A percentile compares a stretch with the other conserved stretches of the same genome.
These are phyloP conservation scores for Candida stauntonica DNA, from an alignment of 805 yeast species.

Conservation along the genomic window DNA sequence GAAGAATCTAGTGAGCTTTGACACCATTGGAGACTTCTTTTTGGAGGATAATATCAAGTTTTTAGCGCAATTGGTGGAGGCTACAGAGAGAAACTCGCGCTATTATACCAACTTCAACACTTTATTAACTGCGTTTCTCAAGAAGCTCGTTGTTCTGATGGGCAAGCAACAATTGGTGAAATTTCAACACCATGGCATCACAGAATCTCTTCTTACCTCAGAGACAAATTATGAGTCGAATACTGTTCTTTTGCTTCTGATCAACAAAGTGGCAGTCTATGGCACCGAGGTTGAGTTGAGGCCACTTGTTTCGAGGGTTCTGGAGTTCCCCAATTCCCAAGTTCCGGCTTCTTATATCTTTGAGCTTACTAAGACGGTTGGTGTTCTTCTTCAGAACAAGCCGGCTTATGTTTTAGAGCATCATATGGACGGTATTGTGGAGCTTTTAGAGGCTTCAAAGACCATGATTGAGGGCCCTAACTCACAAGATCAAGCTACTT, in stretches of 20 bases:
- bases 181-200: conserved; percentile 7
- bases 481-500: no score
- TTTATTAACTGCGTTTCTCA: conserved; percentile 17
- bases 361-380: conserved; percentile 27
- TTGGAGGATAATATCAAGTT: conserved; percentile 3
- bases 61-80: conserved; percentile 18
- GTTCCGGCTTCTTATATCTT: conserved; percentile 21
- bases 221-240: conserved; percentile 16
- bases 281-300: conserved; percentile 6
- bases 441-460: no score
- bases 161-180: conserved; percentile 8
- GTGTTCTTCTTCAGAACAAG: conserved; percentile 19
- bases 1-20: conserved; percentile 16
- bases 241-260: conserved; percentile 9
- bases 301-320: conserved; percentile 9
- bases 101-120: conserved; percentile 23
- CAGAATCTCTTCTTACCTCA: conserved; percentile 6
- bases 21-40: conserved; percentile 16
- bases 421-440: no score
- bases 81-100: conserved; percentile 20
- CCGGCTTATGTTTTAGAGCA: no score
- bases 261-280: conserved; percentile 24
- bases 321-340: conserved; percentile 13
- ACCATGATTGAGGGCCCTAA: no score
- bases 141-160: conserved; percentile 20